Evolutionary conservation across 2,329 filamentous ascomycete genomes (phyloP), one percentile per base, ranked within the genome.

Genomic region (Cercospora zeina): DNA sequence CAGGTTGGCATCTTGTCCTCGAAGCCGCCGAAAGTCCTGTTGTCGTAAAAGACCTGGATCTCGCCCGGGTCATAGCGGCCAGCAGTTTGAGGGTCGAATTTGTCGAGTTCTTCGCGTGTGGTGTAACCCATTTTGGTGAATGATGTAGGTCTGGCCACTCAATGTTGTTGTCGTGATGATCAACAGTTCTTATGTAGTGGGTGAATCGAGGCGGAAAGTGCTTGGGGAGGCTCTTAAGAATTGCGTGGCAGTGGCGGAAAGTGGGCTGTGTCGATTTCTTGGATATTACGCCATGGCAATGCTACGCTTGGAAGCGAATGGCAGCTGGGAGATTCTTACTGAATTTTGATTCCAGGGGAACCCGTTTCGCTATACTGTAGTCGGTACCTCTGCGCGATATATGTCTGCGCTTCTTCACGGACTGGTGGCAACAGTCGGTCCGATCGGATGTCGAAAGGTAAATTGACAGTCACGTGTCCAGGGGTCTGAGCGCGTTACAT

Each of bases 11-110:
- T 62, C 45, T 71, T 61, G 62, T 73, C 70, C 10, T 72, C 64
- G 30, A 64, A 62, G 16, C 64, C 57, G 21, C 64, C 61, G 50
- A 65, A 68, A 39, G 66, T 65, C 49, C 73, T 65, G 62, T 69
- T 66, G 61, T 74, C 73, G 67, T 71, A 74, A 60, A 73, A 71
- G 49, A 74, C 71, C 24, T 70, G 65, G 27, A 74, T 64, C 31
- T 66, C 62, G 45, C 73, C 73, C 3, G 71, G 70, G 53, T 74
- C 67, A 58, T 73, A 69, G 27, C 42, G 62, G n/a, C 69, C 71
- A 9, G 67, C 64, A 36, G 58, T 66, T 14, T 67, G 63, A 14
- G 69, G 63, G 27, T 71, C 64, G 62, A 72, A 73, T 7, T 58
- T 57, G 51, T 66, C 65, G 30, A 71, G 69, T 36, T 65, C 51